Evolutionary conservation across 1,284 basidiomycete species (phyloP), one percentile per base, ranked within the genome.

Genomic region (Takashimella tepidaria): DNA sequence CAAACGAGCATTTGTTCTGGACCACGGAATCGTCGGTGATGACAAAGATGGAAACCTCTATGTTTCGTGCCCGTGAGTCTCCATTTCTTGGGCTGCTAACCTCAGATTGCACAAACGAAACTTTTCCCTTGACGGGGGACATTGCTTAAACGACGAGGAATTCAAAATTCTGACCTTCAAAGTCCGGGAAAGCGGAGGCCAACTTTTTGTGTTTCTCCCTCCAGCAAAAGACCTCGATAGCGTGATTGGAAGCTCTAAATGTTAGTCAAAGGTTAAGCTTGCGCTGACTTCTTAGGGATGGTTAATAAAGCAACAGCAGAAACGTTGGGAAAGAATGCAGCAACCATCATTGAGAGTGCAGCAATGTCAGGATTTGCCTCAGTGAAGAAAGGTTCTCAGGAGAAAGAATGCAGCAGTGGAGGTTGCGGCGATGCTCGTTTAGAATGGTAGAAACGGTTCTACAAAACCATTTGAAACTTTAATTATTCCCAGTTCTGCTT

Each of bases 31-130:
- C 51, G 73, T 85, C 16, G 82, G 83, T 1, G 83, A 84, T 62
- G 82, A 83, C 53, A 67, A 77, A n/a, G 73, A 79, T 23, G 83
- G 82, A 2, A 71, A 75, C 6, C 59, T 79, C 3, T 61, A 63
- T 44, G 62, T 63, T 8, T 59, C 57, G 8, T 63, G 62, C 48
- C 62, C 78, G 78, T 79, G 53, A 57, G 78, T 72, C n/a, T 16
- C 10, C 12, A 22, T 56, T 55, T 47, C 22, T 31, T 49, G 37
- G 19, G 56, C 50, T 47, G 56, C 40, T 47, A 26, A 56, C 61
- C 62, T 84, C 64, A 86, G 85, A 0, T 74, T 88, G 54, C 86
- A 87, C 74, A 89, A 88, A 72, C 79, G 83, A 20, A 86, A 87
- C 72, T 88, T 83, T 71, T 75, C 79, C 10, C 77, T 87, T 37